Conservation (phyloP, 768 basidiomycete species). For the Trametes villosa region DNA sequence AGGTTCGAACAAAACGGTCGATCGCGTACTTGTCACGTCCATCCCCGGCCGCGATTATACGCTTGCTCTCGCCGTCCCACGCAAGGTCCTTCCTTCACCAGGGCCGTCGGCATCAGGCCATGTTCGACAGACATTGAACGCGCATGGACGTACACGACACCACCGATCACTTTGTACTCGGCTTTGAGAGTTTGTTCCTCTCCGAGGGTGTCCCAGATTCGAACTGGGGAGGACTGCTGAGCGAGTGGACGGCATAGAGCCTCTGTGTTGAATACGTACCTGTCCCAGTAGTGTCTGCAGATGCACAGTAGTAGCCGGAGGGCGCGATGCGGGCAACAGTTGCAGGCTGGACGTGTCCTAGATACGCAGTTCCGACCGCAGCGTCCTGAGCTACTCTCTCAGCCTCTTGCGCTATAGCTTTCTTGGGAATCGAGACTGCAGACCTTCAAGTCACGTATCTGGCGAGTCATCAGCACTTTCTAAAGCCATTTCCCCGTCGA, state of each 20-base stretch:
- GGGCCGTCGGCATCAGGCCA: not conserved
- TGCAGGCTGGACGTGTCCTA: constrained; percentile 80
- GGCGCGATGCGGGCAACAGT: constrained; percentile 93
- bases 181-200: constrained; percentile 83
- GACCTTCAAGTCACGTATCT: constrained; percentile 88
- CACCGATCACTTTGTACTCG: constrained; percentile 76
- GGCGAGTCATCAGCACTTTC: not conserved
- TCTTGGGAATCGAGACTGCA: constrained; percentile 24
- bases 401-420: not conserved
- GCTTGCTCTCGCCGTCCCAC: constrained; percentile 96
- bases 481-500: not conserved
- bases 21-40: constrained; percentile 77
- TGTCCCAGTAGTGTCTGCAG: constrained; percentile 80
- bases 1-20: not conserved
- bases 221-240: constrained; percentile 49
- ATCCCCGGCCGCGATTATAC: constrained; percentile 94
- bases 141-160: constrained; percentile 60
- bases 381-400: constrained; percentile 58
- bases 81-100: constrained; percentile 81
- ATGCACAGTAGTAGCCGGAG: constrained; percentile 94
- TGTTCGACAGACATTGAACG: not conserved
- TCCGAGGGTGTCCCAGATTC: constrained; percentile 92
- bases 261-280: constrained; percentile 59
- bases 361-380: constrained; percentile 63
- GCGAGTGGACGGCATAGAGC: not conserved